Percentiles rank a stretch among this genome's conserved stretches.
phyloP scores from a whole-genome alignment of 192 early-diverging fungal species.

The Spizellomyces sp. region DNA sequence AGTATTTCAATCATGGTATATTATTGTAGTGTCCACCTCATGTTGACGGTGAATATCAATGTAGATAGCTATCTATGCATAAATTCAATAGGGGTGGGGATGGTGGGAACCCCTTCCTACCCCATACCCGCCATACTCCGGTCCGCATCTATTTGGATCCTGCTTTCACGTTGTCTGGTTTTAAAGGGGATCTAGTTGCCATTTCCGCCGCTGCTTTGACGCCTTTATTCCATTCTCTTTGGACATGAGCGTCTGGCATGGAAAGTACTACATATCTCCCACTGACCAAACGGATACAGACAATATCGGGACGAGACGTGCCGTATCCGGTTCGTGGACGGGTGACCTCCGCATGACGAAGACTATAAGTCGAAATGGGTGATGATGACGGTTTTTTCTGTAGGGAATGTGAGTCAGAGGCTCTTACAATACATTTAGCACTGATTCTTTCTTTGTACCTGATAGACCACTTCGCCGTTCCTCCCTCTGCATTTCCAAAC shows the following conservation, averaged over 20 bases:
- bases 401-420: neutral
- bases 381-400: constrained; percentile 15
- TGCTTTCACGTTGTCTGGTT: too few species aligned
- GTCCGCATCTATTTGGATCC: too few species aligned
- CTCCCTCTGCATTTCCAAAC: constrained; percentile 1
- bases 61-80: too few species aligned
- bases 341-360: constrained; percentile 6
- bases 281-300: constrained; percentile 17
- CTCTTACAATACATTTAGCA: neutral
- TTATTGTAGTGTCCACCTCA: too few species aligned
- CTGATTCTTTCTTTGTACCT: constrained; percentile 2
- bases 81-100: too few species aligned
- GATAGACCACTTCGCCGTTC: constrained; percentile 13
- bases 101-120: too few species aligned
- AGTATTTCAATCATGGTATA: too few species aligned
- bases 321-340: constrained; percentile 27
- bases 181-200: neutral
- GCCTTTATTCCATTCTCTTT: constrained; percentile 11
- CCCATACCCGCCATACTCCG: too few species aligned
- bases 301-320: neutral
- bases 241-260: neutral
- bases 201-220: constrained; percentile 21
- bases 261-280: constrained; percentile 24
- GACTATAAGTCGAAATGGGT: neutral
- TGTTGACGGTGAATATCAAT: too few species aligned